Conservation (phyloP, 768 basidiomycete species). For the Dioszegia crocea region DNA sequence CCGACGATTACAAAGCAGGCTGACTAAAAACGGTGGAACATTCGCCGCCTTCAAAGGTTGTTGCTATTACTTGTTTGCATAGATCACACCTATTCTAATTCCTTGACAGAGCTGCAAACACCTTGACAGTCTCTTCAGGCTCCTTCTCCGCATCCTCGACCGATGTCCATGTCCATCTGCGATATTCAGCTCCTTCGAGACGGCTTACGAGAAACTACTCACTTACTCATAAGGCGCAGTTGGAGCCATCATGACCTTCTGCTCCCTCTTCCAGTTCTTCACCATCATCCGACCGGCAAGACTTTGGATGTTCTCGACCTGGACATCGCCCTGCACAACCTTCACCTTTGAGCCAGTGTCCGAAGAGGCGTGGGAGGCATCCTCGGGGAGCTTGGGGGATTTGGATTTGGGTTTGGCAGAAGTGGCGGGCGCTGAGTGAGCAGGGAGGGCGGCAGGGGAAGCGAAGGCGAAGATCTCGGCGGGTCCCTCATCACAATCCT, state of each 20-base stretch:
- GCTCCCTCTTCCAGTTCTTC: neutral
- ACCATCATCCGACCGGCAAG: constrained; percentile 1
- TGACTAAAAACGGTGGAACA: too few relatives aligned
- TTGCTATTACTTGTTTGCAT: too few relatives aligned
- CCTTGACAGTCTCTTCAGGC: constrained; percentile 9
- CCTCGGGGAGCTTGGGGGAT: constrained; percentile 7
- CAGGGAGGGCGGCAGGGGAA: neutral
- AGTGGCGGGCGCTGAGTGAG: neutral
- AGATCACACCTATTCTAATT: neutral
- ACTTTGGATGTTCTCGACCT: constrained; percentile 2
- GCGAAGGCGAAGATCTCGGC: constrained; percentile 3
- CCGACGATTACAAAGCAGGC: too few relatives aligned
- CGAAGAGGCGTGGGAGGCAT: neutral
- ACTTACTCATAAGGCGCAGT: constrained; percentile 23
- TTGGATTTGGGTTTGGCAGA: constrained; percentile 1
- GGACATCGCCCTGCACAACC: neutral
- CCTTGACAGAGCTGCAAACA: constrained; percentile 1
- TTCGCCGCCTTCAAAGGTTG: too few relatives aligned
- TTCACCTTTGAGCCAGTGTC: neutral
- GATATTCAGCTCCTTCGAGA: neutral
- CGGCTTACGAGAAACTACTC: constrained; percentile 3
- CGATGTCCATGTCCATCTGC: constrained; percentile 11
- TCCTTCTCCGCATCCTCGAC: constrained; percentile 7
- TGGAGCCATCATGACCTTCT: constrained; percentile 10
- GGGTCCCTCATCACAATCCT: neutral